These are phyloP conservation scores for Coffea eugenioides DNA, from an alignment of 257 asterid species.

Conservation along the genomic window DNA sequence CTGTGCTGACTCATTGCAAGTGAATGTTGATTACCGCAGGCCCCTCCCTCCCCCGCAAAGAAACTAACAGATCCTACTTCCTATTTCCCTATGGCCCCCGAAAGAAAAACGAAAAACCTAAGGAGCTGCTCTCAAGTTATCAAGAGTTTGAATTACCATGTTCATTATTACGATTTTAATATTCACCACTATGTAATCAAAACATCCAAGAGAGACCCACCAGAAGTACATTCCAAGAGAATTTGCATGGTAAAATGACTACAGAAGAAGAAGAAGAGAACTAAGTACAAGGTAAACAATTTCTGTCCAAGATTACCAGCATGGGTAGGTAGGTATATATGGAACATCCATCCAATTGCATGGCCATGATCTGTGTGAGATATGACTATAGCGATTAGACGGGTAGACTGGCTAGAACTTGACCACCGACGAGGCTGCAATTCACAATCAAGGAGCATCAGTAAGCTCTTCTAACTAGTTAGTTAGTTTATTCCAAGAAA, in stretches of 20 bases:
- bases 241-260: neutral
- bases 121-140: no score
- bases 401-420: conserved; percentile 52
- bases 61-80: no score
- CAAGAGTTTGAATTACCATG: no score
- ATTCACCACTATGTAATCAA: no score
- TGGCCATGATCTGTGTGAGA: neutral
- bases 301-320: neutral
- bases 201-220: neutral
- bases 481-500: neutral
- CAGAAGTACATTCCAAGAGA: neutral
- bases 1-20: no score
- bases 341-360: neutral
- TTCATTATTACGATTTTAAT: no score
- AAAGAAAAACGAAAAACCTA: no score
- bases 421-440: conserved; percentile 73
- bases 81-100: no score
- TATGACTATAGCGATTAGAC: conserved; percentile 28
- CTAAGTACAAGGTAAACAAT: neutral
- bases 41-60: no score
- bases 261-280: neutral
- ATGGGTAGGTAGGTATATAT: neutral
- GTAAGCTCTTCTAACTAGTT: neutral
- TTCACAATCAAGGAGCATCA: neutral
- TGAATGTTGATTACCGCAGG: no score